Conservation (phyloP, 106 monocot genomes). For the Ottelia alismoides region DNA sequence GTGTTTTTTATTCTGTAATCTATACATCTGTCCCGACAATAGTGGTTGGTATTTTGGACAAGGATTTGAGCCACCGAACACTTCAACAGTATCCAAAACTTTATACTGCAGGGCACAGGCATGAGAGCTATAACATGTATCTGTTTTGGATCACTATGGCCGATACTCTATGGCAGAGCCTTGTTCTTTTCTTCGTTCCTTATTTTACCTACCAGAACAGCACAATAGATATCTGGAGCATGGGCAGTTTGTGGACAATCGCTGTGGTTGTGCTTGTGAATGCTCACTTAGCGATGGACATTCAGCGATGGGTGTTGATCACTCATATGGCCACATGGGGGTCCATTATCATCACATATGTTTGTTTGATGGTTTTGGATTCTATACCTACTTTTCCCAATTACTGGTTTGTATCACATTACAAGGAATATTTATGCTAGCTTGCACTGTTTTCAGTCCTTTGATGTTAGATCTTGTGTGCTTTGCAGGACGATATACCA, state of each 20-base stretch:
- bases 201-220: slow-evolving; percentile 53
- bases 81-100: slow-evolving; percentile 69
- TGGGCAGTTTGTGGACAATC: slow-evolving; percentile 87
- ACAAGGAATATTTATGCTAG: too few relatives aligned
- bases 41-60: slow-evolving; percentile 75
- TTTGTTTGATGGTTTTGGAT: slow-evolving; percentile 70
- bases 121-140: slow-evolving; percentile 71
- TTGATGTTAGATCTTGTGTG: slow-evolving; percentile 68
- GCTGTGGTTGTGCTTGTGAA: slow-evolving; percentile 83
- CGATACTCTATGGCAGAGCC: slow-evolving; percentile 93
- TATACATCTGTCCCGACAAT: slow-evolving; percentile 86
- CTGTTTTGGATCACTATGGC: slow-evolving; percentile 87
- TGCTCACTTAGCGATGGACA: slow-evolving; percentile 82
- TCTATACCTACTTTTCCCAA: slow-evolving; percentile 78
- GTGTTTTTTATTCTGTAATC: too few relatives aligned
- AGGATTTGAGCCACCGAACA: slow-evolving; percentile 67
- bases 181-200: slow-evolving; percentile 79
- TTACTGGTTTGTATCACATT: slow-evolving; percentile 45
- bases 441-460: slow-evolving; percentile 6
- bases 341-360: slow-evolving; percentile 51
- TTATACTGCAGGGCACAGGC: slow-evolving; percentile 64
- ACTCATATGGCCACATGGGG: slow-evolving; percentile 82
- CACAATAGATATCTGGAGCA: slow-evolving; percentile 75
- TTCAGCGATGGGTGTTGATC: slow-evolving; percentile 57
- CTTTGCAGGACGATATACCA: too few relatives aligned